Conservation (phyloP, 129 eudicot species). For the Chrysanthemum seticuspe region DNA sequence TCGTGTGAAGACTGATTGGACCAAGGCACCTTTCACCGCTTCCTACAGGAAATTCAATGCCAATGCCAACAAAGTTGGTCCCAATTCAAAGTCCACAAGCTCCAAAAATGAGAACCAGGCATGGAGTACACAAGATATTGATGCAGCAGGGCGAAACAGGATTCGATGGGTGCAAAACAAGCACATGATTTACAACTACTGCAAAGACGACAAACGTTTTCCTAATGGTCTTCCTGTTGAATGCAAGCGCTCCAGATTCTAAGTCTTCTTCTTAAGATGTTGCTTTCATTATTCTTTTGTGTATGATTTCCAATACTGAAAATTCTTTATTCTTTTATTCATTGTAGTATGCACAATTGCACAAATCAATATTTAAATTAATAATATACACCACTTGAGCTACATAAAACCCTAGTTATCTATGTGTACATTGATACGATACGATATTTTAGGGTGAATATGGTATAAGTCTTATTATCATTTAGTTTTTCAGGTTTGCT, state of each 20-base stretch:
- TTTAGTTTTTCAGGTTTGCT: too few relatives aligned
- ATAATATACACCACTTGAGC: not conserved
- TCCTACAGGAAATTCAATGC: conserved; percentile 21
- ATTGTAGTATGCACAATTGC: conserved; percentile 11
- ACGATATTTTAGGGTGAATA: too few relatives aligned
- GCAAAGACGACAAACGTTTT: conserved; percentile 16
- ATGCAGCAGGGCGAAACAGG: conserved; percentile 29
- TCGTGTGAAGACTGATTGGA: conserved; percentile 38
- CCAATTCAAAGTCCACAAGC: conserved; percentile 15
- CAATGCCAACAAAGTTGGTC: conserved; percentile 24
- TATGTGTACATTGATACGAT: too few relatives aligned
- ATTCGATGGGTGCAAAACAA: conserved; percentile 29
- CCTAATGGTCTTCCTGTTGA: conserved; percentile 17
- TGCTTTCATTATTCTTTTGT: not conserved
- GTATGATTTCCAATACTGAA: not conserved
- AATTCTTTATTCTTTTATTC: conserved; percentile 27
- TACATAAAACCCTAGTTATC: too few relatives aligned
- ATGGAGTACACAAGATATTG: conserved; percentile 32
- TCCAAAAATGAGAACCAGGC: conserved; percentile 19
- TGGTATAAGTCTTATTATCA: too few relatives aligned
- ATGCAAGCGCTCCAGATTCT: conserved; percentile 29
- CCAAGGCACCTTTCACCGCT: conserved; percentile 35
- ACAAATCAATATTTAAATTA: not conserved
- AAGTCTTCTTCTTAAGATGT: not conserved
- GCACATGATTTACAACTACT: conserved; percentile 30